These are phyloP conservation scores for Adansonia digitata DNA, from an alignment of 345 rosid species.

Conservation along the genomic window DNA sequence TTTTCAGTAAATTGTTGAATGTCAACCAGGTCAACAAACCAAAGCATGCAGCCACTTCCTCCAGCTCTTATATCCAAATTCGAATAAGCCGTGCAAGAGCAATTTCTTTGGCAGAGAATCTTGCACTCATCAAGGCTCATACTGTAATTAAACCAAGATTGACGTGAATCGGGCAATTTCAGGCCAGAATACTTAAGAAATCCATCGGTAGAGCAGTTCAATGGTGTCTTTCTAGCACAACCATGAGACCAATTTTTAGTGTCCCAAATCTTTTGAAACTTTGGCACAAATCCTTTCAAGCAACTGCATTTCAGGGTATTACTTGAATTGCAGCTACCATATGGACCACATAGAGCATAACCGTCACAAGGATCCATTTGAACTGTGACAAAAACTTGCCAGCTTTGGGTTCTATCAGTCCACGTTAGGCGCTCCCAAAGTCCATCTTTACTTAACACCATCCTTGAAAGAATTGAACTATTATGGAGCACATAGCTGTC, in stretches of 20 bases:
- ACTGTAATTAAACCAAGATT: conserved; percentile 21
- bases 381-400: conserved; percentile 30
- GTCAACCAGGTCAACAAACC: conserved; percentile 37
- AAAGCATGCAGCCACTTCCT: conserved; percentile 46
- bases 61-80: conserved; percentile 28
- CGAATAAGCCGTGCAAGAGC: conserved; percentile 51
- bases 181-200: conserved; percentile 25
- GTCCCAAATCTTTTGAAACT: conserved; percentile 28
- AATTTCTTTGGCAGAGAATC: conserved; percentile 33
- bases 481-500: conserved; percentile 25
- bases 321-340: conserved; percentile 35
- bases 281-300: conserved; percentile 42
- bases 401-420: conserved; percentile 25
- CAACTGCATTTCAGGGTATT: conserved; percentile 35
- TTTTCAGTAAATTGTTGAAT: conserved; percentile 28
- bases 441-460: conserved; percentile 27
- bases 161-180: conserved; percentile 42
- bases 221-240: conserved; percentile 33
- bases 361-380: conserved; percentile 42
- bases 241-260: conserved; percentile 33
- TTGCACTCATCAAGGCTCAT: conserved; percentile 35
- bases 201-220: conserved; percentile 30
- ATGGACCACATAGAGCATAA: conserved; percentile 35
- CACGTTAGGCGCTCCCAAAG: conserved; percentile 30
- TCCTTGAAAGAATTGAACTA: conserved; percentile 24